Conservation (phyloP, 139 green algal species). For the Volvox africanus region DNA sequence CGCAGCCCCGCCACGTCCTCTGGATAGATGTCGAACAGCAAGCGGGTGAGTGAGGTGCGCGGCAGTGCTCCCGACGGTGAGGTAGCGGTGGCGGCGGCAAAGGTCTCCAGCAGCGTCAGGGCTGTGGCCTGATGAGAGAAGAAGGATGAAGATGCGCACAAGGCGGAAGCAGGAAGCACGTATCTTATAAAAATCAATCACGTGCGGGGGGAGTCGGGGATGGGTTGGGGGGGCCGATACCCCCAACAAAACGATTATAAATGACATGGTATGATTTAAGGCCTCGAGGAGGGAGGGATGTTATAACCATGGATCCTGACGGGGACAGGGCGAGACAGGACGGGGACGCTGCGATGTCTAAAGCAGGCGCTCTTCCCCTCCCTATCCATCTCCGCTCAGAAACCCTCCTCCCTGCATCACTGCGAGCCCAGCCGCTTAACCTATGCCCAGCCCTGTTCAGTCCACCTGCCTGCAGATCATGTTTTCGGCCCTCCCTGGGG, state of each 20-base stretch:
- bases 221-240: not conserved
- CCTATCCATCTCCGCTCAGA: too few relatives aligned
- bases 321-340: too few relatives aligned
- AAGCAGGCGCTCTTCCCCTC: too few relatives aligned
- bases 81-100: constrained; percentile 33
- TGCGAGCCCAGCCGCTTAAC: too few relatives aligned
- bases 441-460: too few relatives aligned
- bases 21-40: constrained; percentile 55
- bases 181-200: not conserved
- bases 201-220: not conserved
- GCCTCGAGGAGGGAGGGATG: too few relatives aligned
- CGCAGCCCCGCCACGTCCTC: constrained; percentile 43
- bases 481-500: constrained; percentile 31
- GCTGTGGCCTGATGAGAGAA: constrained; percentile 25
- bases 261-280: not conserved
- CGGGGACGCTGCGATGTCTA: too few relatives aligned
- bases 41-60: constrained; percentile 47
- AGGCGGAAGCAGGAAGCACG: not conserved
- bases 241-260: too few relatives aligned
- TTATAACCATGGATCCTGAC: too few relatives aligned
- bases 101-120: constrained; percentile 54
- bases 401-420: too few relatives aligned
- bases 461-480: constrained; percentile 40
- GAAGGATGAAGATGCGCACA: not conserved
- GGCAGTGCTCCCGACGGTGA: constrained; percentile 3